Base-by-base conservation (phyloP, 23 red algal species). In the Gracilariopsis chorda region DNA sequence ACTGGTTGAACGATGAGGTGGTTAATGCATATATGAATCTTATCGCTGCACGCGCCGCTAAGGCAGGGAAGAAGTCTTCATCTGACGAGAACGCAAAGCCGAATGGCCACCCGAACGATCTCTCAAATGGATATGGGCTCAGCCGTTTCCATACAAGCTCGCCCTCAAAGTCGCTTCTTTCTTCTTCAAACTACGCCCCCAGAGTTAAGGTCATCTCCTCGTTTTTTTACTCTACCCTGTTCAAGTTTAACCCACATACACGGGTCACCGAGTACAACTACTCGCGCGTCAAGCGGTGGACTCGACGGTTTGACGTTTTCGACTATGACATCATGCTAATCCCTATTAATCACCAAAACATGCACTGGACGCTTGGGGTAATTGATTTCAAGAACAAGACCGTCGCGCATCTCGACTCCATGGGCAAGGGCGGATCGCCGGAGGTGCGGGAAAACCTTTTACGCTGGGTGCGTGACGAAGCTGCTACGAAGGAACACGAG, bases 1-100 rank as follows among this genome's bases (percentile, higher is more conserved):
- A 79, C 8, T 99, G 97, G 97, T 77, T 99, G 37, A 99, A 93
- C 63, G 97, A 99, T 61, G 93, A 95, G 45, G 73, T 99, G 30
- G 90, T 99, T 43, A 99, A 99, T 67, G 83, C 76, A 10, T 99
- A 96, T 43, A 92, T 91, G 72, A 76, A 78, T 16, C 60, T 99
- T 56, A 65, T 99, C 16, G 45, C 67, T 17, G 79, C 76, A 52
- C 59, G 97, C 8, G 79, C 45, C 44, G 87, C 23, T 48, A 19
- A 55, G 27, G 51, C 55, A 67, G 20, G 32, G 73, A 74, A 71
- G 71, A 65, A 44, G 20, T 11, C 20, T 2, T 45, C 44, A n/a
- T 58, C 5, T 36, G 49, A 43, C 23, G 76, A 80, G 25, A 60
- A 39, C 76, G 47, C 51, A 36, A 73, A 46, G 28, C 67, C 67